phyloP scores from a whole-genome alignment of 2,329 filamentous ascomycete species.

The Claviceps humidiphila region DNA sequence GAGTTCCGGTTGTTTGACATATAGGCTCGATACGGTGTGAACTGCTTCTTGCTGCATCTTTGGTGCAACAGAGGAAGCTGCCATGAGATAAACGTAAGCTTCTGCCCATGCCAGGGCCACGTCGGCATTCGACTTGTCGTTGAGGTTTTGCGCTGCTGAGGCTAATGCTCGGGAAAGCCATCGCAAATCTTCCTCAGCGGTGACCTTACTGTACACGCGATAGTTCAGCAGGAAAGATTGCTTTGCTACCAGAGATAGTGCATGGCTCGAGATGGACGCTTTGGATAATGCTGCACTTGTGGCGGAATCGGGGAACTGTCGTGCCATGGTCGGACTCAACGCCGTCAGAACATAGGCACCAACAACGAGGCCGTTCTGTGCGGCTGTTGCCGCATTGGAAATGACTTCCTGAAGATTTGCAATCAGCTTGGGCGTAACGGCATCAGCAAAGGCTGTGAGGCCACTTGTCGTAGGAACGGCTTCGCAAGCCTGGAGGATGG shows the following conservation, averaged over 20 bases:
- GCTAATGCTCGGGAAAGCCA: slow-evolving; percentile 65
- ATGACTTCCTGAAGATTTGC: slow-evolving; percentile 66
- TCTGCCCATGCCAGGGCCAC: slow-evolving; percentile 67
- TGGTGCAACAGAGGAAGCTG: slow-evolving; percentile 46
- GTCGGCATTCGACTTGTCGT: slow-evolving; percentile 31
- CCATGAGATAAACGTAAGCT: slow-evolving; percentile 66
- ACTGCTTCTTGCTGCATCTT: slow-evolving; percentile 51
- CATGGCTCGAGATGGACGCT: slow-evolving; percentile 48
- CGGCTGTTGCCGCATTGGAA: slow-evolving; percentile 63
- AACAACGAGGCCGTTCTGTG: slow-evolving; percentile 71
- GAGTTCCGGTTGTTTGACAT: slow-evolving; percentile 41
- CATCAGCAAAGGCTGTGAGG: slow-evolving; percentile 37
- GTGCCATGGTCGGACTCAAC: slow-evolving; percentile 42
- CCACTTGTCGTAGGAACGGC: slow-evolving; percentile 33
- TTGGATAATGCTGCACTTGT: slow-evolving; percentile 36
- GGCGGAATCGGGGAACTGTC: slow-evolving; percentile 40
- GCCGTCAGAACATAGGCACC: slow-evolving; percentile 63
- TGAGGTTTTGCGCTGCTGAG: slow-evolving; percentile 43
- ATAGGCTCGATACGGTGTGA: slow-evolving; percentile 49
- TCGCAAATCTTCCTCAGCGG: slow-evolving; percentile 57
- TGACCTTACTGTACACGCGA: slow-evolving; percentile 71
- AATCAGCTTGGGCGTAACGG: slow-evolving; percentile 40
- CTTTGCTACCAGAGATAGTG: slow-evolving; percentile 60
- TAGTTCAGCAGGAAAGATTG: slow-evolving; percentile 77
- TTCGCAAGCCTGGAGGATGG: slow-evolving; percentile 49